A percentile compares a stretch with the other conserved stretches of the same genome.
Evolutionary conservation across 73 alveolate genomes (phyloP).

Genomic region (Paramecium pentaurelia): DNA sequence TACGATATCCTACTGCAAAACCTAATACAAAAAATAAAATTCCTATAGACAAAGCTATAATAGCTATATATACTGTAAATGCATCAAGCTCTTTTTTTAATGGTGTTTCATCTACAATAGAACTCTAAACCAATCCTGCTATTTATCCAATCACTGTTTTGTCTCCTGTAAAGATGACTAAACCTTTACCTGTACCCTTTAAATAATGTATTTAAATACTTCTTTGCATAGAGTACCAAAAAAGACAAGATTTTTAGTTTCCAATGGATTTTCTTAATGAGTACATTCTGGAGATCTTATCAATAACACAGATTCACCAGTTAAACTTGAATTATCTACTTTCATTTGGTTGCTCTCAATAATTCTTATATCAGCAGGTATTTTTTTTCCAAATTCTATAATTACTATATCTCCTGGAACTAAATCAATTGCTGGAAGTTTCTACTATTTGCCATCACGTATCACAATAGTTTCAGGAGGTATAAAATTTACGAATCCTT

Average conservation of each 20-base stretch:
- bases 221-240: constrained; percentile 87
- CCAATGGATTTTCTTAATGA: constrained; percentile 44
- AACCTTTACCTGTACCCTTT: constrained; percentile 85
- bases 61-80: constrained; percentile 79
- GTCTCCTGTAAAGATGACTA: constrained; percentile 90
- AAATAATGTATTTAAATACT: neutral
- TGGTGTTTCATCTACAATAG: constrained; percentile 80
- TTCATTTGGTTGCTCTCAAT: constrained; percentile 79
- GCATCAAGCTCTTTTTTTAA: constrained; percentile 83
- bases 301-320: constrained; percentile 89
- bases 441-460: constrained; percentile 77
- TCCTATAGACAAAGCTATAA: constrained; percentile 82
- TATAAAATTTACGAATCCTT: constrained; percentile 76
- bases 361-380: constrained; percentile 95
- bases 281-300: constrained; percentile 74
- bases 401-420: constrained; percentile 94
- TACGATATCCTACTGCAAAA: constrained; percentile 71
- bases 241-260: constrained; percentile 68
- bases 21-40: constrained; percentile 78
- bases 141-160: constrained; percentile 87
- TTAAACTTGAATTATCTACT: constrained; percentile 86
- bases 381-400: constrained; percentile 83
- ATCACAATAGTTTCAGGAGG: constrained; percentile 77
- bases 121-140: constrained; percentile 81
- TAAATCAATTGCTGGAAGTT: constrained; percentile 72